These are phyloP conservation scores for Sporothrix euskadiensis DNA, from an alignment of 2,329 filamentous ascomycete genomes.

Conservation along the genomic window DNA sequence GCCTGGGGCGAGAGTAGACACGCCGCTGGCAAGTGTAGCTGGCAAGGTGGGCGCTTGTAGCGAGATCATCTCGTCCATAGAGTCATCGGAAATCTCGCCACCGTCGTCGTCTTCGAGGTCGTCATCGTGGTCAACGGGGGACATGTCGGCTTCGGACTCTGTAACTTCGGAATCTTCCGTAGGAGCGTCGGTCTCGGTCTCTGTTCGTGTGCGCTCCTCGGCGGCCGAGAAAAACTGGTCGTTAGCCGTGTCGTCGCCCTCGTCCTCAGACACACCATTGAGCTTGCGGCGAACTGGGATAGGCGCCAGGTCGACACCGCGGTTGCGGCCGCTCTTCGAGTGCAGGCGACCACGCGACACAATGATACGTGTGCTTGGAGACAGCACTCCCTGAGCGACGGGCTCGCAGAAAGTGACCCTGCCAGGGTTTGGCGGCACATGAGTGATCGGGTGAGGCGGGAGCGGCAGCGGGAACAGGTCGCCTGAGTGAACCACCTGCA, in stretches of 20 bases:
- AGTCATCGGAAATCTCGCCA: constrained; percentile 81
- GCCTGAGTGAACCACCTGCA: constrained; percentile 78
- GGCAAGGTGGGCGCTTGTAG: constrained; percentile 76
- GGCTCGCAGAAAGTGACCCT: constrained; percentile 93
- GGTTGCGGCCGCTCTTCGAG: constrained; percentile 47
- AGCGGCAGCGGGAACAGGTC: constrained; percentile 78
- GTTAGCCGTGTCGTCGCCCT: constrained; percentile 75
- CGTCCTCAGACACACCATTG: constrained; percentile 61
- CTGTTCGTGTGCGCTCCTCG: constrained; percentile 69
- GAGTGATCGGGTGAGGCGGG: constrained; percentile 81
- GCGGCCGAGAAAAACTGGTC: constrained; percentile 92
- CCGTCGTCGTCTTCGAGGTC: constrained; percentile 75
- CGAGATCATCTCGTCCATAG: constrained; percentile 90
- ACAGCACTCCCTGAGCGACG: constrained; percentile 81
- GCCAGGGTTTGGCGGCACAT: constrained; percentile 78
- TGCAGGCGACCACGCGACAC: constrained; percentile 64
- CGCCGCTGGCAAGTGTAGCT: constrained; percentile 72
- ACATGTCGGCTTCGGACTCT: constrained; percentile 56
- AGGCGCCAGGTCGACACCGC: constrained; percentile 39
- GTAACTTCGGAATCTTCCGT: constrained; percentile 42
- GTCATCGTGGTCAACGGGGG: constrained; percentile 70
- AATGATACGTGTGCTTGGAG: constrained; percentile 78
- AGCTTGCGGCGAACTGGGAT: constrained; percentile 54
- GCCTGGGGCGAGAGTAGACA: constrained; percentile 76
- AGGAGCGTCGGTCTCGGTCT: constrained; percentile 60